Conservation (phyloP, 2,329 filamentous ascomycete species). For the Hypoxylon sp. region DNA sequence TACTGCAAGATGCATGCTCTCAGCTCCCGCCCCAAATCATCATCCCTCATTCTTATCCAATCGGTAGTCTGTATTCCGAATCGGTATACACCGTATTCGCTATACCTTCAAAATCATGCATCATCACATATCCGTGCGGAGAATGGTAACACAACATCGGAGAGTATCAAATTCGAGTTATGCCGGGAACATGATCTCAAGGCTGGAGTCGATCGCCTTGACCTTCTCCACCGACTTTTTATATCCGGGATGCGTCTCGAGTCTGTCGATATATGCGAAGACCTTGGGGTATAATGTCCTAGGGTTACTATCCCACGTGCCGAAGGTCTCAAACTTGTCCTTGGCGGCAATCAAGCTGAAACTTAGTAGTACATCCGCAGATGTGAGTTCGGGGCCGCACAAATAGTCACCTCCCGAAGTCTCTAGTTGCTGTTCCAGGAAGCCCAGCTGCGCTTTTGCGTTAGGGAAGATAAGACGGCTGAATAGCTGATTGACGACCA, state of each 20-base stretch:
- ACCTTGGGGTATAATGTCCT: constrained; percentile 61
- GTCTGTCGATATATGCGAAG: constrained; percentile 62
- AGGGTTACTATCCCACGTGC: constrained; percentile 60
- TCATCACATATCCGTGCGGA: background rate
- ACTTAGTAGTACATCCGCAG: constrained; percentile 69
- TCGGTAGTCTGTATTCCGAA: constrained; percentile 9
- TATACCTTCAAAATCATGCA: background rate
- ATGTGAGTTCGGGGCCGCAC: constrained; percentile 65
- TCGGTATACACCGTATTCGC: constrained; percentile 3
- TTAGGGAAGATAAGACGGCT: constrained; percentile 64
- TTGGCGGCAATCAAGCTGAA: constrained; percentile 65
- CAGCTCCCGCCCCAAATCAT: constrained; percentile 27
- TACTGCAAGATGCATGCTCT: constrained; percentile 28
- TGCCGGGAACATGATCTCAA: constrained; percentile 51
- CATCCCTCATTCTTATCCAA: constrained; percentile 18
- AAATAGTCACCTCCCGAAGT: constrained; percentile 64
- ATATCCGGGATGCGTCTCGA: constrained; percentile 65
- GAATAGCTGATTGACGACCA: constrained; percentile 62
- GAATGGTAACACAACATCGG: background rate
- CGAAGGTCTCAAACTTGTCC: constrained; percentile 59
- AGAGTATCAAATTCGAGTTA: constrained; percentile 13
- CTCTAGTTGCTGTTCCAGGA: constrained; percentile 66
- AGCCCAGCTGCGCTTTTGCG: constrained; percentile 62
- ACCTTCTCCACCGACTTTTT: constrained; percentile 65
- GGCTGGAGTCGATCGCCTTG: constrained; percentile 63